Base-by-base conservation (phyloP, 1,284 basidiomycete species). In the Inonotus obliquus region DNA sequence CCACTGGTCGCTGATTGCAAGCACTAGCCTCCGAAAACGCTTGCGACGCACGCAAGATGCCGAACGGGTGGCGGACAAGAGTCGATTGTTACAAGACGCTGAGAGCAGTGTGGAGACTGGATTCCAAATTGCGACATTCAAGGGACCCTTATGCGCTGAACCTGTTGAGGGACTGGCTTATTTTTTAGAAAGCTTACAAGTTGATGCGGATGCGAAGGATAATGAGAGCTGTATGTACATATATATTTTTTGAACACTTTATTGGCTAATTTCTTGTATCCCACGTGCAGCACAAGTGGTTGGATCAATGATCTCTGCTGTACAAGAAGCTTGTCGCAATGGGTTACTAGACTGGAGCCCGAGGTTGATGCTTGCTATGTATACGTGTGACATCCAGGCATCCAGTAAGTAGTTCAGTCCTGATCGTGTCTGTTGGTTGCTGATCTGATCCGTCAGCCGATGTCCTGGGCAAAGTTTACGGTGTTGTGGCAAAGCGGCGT, bases 311-410 rank as follows among this genome's bases (percentile, higher is more conserved):
- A 96, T 98, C 69, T 92, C 96, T 17, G 83, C 87, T 6, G 86
- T 95, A 48, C 84, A 91, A 70, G 97, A 99, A 69, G 89, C 92
- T 0, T 98, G 94, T 71, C 83, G 91, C 62, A 87, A 86, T 65
- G 95, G 91, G 0, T 73, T 99, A 65, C 78, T 99, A 52, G 97
- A 99, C 74, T 99, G 97, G 97, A 97, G 94, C 7, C 97, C 97
- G 17, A 83, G 97, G 47, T 81, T 99, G 67, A 94, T 97, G 87
- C 79, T 99, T 60, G 97, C 97, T 1, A 98, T 98, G 94, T 99
- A 99, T 76, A 90, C 91, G 5, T 99, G 97, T 75, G 96, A 99
- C 71, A 98, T 99, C 64, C 97, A 98, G 77, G 94, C 96, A 1
- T 95, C 96, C 9, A 94, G 95, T 96, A 72, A 74, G 91, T 79